Percentiles rank a stretch among this genome's conserved stretches.
phyloP scores from a whole-genome alignment of 768 basidiomycete species.

The Clitopilus passeckerianus region DNA sequence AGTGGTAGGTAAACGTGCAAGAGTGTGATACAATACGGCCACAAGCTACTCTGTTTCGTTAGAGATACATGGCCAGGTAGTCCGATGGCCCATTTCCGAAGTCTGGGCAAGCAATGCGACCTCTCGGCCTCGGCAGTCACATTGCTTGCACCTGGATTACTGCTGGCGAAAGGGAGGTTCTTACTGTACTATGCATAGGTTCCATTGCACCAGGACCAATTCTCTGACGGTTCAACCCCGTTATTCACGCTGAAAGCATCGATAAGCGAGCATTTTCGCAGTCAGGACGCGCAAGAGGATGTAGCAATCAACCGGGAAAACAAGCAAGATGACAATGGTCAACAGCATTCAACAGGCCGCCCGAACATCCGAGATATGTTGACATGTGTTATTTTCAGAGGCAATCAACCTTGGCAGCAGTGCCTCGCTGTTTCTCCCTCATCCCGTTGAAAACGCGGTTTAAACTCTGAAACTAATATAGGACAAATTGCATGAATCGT shows the following conservation, averaged over 20 bases:
- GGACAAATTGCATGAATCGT: too few species aligned
- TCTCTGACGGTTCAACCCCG: neutral
- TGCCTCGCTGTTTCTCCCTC: neutral
- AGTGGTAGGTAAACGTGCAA: neutral
- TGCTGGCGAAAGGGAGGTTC: neutral
- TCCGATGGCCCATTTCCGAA: neutral
- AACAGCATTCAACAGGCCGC: neutral
- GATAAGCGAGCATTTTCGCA: neutral
- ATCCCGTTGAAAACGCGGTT: too few species aligned
- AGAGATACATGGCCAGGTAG: neutral
- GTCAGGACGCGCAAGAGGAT: neutral
- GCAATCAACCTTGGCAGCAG: neutral
- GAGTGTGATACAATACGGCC: neutral
- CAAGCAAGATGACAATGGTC: neutral
- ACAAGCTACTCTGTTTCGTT: too few species aligned
- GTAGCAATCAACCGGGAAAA: neutral
- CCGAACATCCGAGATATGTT: neutral
- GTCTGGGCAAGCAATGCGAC: neutral
- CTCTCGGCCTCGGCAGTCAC: too few species aligned
- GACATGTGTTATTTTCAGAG: neutral
- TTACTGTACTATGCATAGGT: too few species aligned
- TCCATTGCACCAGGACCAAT: neutral
- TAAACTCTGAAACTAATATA: too few species aligned
- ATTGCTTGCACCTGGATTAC: neutral
- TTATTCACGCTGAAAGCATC: neutral